Evolutionary conservation across 2,329 filamentous ascomycete genomes (phyloP).

Genomic region (Calonectria pseudoreteaudii): DNA sequence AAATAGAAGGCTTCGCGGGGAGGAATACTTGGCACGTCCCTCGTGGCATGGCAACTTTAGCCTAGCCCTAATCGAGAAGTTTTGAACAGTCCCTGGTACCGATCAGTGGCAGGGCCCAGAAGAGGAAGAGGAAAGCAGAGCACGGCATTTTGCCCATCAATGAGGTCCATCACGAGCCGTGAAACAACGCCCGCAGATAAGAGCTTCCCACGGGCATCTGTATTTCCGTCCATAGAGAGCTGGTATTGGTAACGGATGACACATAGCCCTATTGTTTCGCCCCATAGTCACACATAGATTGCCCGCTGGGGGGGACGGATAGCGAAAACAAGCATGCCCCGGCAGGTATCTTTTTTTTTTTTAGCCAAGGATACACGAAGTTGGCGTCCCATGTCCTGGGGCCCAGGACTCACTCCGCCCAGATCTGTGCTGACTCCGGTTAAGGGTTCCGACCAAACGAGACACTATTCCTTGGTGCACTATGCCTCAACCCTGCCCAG

Average conservation of each 20-base stretch:
- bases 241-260: constrained; percentile 10
- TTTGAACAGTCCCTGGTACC: neutral
- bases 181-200: constrained; percentile 22
- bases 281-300: constrained; percentile 21
- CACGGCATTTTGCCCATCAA: neutral
- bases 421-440: constrained; percentile 21
- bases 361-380: neutral
- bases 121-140: neutral
- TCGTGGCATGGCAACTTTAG: neutral
- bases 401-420: constrained; percentile 12
- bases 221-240: constrained; percentile 6
- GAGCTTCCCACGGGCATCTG: neutral
- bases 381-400: neutral
- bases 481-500: neutral
- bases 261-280: constrained; percentile 4
- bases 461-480: neutral
- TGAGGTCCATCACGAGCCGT: constrained; percentile 8
- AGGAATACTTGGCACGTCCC: neutral
- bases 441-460: constrained; percentile 14
- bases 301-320: neutral
- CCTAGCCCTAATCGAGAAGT: neutral
- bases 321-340: constrained; percentile 6
- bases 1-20: neutral
- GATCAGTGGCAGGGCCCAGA: neutral
- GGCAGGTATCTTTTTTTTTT: neutral